phyloP scores from a whole-genome alignment of 1,139 yeast genomes.

The Saccharomyces hybrid region DNA sequence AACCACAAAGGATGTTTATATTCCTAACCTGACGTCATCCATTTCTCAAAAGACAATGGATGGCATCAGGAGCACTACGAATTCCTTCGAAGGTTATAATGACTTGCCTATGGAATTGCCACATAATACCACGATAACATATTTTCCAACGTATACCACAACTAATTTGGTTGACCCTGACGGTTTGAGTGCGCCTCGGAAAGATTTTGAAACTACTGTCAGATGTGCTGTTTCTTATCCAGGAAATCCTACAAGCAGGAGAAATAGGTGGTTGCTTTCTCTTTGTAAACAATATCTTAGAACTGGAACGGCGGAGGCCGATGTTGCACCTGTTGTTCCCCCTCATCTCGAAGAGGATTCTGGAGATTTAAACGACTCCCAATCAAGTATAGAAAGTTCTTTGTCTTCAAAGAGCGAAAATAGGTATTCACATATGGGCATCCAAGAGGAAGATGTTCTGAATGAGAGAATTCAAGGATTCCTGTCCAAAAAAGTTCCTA shows the following conservation, averaged over 20 bases:
- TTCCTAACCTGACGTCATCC: constrained; percentile 44
- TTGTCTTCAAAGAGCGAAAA: constrained; percentile 1
- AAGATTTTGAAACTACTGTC: constrained; percentile 46
- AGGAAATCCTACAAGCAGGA: constrained; percentile 55
- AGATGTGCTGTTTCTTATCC: constrained; percentile 71
- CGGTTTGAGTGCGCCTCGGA: not conserved
- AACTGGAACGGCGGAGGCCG: constrained; percentile 25
- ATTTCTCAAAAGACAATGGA: constrained; percentile 45
- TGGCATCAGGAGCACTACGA: constrained; percentile 32
- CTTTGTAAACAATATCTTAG: constrained; percentile 66
- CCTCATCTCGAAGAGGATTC: constrained; percentile 20
- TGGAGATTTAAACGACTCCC: constrained; percentile 3
- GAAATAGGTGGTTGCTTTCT: constrained; percentile 58
- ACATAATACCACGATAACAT: constrained; percentile 33
- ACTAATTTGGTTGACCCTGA: constrained; percentile 29
- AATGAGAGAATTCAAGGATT: constrained; percentile 53
- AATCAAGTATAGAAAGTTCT: not conserved
- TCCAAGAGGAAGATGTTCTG: constrained; percentile 33
- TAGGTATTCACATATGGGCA: constrained; percentile 3
- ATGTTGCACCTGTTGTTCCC: not conserved
- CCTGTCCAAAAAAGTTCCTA: constrained; percentile 50
- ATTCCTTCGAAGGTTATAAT: constrained; percentile 9
- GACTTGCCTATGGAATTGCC: constrained; percentile 12
- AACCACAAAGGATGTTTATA: constrained; percentile 50
- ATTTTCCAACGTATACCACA: constrained; percentile 62